A percentile compares a stretch with the other conserved stretches of the same genome.
Conservation (phyloP, 495 filamentous ascomycete species). For the Trichoderma erinaceum region DNA sequence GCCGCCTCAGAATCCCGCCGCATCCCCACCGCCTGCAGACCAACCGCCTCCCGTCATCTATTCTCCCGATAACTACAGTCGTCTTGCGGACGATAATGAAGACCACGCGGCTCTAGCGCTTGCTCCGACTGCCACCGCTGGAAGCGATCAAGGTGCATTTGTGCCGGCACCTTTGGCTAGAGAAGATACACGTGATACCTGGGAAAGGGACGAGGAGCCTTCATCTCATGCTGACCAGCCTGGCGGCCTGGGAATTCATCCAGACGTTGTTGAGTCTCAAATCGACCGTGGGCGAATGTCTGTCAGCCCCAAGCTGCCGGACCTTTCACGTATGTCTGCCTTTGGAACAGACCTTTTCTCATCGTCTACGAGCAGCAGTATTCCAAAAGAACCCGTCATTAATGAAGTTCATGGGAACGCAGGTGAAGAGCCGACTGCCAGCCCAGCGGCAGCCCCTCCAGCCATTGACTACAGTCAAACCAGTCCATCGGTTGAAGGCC, state of each 20-base stretch:
- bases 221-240: neutral
- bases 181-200: neutral
- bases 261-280: neutral
- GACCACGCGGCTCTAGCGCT: neutral
- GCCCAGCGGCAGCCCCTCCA: neutral
- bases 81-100: slow-evolving; percentile 61
- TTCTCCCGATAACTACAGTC: slow-evolving; percentile 73
- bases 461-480: neutral
- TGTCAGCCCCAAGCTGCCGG: slow-evolving; percentile 53
- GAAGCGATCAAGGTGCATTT: neutral
- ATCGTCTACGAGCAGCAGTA: slow-evolving; percentile 18
- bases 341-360: slow-evolving; percentile 51
- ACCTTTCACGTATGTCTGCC: slow-evolving; percentile 57
- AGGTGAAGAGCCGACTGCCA: neutral
- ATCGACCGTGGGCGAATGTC: slow-evolving; percentile 28
- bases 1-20: neutral
- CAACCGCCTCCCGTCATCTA: slow-evolving; percentile 60
- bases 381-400: slow-evolving; percentile 14
- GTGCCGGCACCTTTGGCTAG: neutral
- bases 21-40: neutral
- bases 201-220: slow-evolving; percentile 7
- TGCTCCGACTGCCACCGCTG: neutral
- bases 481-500: neutral
- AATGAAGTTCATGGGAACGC: slow-evolving; percentile 11
- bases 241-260: neutral